Conservation (phyloP, 2,329 filamentous ascomycete species). For the Knoxdaviesia capensis region DNA sequence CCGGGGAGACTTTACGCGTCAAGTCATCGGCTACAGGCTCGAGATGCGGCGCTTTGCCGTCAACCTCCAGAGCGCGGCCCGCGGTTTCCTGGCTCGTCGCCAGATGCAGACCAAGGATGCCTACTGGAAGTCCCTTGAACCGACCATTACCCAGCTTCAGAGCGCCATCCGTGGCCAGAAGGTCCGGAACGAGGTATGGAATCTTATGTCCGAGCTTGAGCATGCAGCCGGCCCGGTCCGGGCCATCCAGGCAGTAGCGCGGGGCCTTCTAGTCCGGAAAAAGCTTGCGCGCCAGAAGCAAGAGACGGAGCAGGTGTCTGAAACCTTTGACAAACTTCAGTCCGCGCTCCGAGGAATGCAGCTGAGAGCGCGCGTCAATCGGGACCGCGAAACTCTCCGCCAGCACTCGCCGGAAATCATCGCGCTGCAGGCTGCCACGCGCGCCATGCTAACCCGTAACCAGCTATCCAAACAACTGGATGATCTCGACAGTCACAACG, state of each 20-base stretch:
- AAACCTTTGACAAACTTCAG: conserved; percentile 36
- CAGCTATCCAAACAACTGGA: conserved; percentile 53
- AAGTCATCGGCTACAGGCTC: conserved; percentile 63
- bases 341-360: conserved; percentile 41
- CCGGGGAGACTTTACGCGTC: conserved; percentile 69
- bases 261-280: conserved; percentile 46
- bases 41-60: conserved; percentile 68
- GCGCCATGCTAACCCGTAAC: conserved; percentile 61
- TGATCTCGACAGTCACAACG: conserved; percentile 38
- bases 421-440: conserved; percentile 52
- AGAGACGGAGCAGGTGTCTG: conserved; percentile 29
- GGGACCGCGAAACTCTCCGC: conserved; percentile 38
- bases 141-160: conserved; percentile 59
- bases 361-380: conserved; percentile 26
- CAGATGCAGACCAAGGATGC: conserved; percentile 40
- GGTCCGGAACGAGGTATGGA: conserved; percentile 35
- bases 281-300: conserved; percentile 32
- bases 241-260: conserved; percentile 43
- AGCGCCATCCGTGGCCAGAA: conserved; percentile 57
- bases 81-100: conserved; percentile 54
- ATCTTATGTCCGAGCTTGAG: conserved; percentile 36
- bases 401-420: conserved; percentile 47
- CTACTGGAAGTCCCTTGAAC: conserved; percentile 50
- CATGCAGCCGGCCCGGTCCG: conserved; percentile 42
- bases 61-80: conserved; percentile 56